Percentiles rank a stretch among this genome's conserved stretches.
These are phyloP conservation scores for Fusarium napiforme DNA, from an alignment of 2,329 filamentous ascomycete genomes.

Conservation along the genomic window DNA sequence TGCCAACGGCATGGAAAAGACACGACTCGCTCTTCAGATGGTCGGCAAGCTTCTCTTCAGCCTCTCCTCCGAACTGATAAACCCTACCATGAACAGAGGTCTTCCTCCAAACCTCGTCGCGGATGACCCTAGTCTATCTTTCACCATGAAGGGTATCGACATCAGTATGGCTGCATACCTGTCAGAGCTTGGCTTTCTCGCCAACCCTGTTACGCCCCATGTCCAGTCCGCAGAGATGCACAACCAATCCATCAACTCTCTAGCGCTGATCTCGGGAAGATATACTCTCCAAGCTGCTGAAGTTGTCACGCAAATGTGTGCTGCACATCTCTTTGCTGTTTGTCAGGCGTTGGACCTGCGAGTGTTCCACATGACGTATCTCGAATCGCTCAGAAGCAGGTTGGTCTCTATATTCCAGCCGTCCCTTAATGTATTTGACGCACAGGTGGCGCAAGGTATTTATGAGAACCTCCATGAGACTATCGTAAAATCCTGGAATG, in stretches of 20 bases:
- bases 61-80: background rate
- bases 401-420: background rate
- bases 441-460: accelerated
- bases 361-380: background rate
- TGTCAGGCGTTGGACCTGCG: background rate
- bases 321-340: background rate
- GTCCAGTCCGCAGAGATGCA: background rate
- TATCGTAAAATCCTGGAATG: background rate
- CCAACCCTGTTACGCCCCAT: background rate
- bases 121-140: accelerated
- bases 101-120: background rate
- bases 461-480: background rate
- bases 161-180: background rate
- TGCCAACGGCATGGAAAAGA: background rate
- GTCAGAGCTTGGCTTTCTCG: background rate
- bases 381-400: background rate
- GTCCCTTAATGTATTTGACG: accelerated
- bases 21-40: accelerated
- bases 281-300: background rate
- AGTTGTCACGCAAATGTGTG: background rate
- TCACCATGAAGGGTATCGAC: background rate
- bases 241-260: background rate
- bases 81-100: background rate
- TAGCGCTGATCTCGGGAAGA: background rate
- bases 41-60: background rate